A percentile compares a stretch with the other conserved stretches of the same genome.
These are phyloP conservation scores for Tetramitus jugosus DNA, from an alignment of 208 protist genomes.

Conservation along the genomic window DNA sequence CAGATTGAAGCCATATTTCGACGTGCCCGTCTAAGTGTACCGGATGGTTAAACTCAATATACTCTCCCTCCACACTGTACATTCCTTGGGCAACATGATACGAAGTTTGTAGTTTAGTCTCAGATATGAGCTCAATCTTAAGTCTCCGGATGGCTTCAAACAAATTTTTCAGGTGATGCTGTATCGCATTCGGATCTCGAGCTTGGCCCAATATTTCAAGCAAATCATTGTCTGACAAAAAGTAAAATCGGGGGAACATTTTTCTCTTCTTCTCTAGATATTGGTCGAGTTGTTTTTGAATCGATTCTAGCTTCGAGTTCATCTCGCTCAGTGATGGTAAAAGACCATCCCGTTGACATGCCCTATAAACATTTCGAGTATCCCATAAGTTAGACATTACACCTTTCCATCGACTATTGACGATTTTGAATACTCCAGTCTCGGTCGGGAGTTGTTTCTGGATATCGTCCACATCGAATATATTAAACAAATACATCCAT, in stretches of 20 bases:
- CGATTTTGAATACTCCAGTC: conserved; percentile 82
- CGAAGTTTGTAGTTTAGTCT: conserved; percentile 32
- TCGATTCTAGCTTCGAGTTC: conserved; percentile 83
- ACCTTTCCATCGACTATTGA: conserved; percentile 84
- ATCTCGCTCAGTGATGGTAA: conserved; percentile 81
- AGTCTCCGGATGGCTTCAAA: conserved; percentile 87
- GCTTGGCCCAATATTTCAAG: conserved; percentile 93
- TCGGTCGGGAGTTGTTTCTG: conserved; percentile 90
- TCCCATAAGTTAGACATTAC: conserved; percentile 71
- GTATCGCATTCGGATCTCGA: conserved; percentile 88
- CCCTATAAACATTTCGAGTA: conserved; percentile 69
- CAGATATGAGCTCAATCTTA: conserved; percentile 54
- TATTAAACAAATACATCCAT: conserved; percentile 95
- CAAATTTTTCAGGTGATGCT: conserved; percentile 92
- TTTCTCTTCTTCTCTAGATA: conserved; percentile 91
- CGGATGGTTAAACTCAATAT: conserved; percentile 69
- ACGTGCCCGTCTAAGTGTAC: conserved; percentile 79
- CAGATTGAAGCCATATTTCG: conserved; percentile 76
- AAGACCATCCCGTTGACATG: conserved; percentile 71
- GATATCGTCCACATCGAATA: conserved; percentile 94
- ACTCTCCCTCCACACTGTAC: conserved; percentile 77
- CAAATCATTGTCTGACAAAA: conserved; percentile 92
- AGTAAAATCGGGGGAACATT: conserved; percentile 94
- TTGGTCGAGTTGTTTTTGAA: conserved; percentile 91
- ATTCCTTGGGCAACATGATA: conserved; percentile 70